Percentiles rank a stretch among this genome's conserved stretches.
Evolutionary conservation across 208 protist genomes (phyloP).

Genomic region (Wallacemonas rigidus): DNA sequence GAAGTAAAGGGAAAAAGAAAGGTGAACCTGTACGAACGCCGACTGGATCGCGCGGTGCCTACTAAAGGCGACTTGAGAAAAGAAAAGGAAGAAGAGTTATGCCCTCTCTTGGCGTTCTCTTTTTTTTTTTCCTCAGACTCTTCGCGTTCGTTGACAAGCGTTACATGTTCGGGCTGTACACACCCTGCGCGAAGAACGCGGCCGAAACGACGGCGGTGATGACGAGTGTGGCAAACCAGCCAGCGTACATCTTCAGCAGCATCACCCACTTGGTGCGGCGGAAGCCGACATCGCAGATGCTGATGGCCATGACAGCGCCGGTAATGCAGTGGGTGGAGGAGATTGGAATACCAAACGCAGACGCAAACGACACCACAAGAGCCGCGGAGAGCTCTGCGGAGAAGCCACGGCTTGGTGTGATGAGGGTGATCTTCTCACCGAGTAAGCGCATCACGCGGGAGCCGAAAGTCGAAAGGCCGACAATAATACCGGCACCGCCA

Average conservation of each 20-base stretch:
- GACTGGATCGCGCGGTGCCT: too few species aligned
- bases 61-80: background rate
- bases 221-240: slow-evolving; percentile 69
- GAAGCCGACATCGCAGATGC: slow-evolving; percentile 73
- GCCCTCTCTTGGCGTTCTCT: too few species aligned
- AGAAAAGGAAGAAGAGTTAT: background rate
- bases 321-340: slow-evolving; percentile 93
- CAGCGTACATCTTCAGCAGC: slow-evolving; percentile 76
- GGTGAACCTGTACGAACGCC: too few species aligned
- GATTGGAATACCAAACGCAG: slow-evolving; percentile 79
- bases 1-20: slow-evolving; percentile 20
- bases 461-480: slow-evolving; percentile 79
- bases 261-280: slow-evolving; percentile 66
- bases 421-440: slow-evolving; percentile 73
- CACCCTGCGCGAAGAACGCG: slow-evolving; percentile 74
- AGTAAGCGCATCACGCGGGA: slow-evolving; percentile 69
- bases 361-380: slow-evolving; percentile 78
- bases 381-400: slow-evolving; percentile 75
- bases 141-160: background rate
- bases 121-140: too few species aligned
- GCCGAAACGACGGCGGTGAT: slow-evolving; percentile 63
- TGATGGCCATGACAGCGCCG: slow-evolving; percentile 84
- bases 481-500: slow-evolving; percentile 61
- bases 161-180: slow-evolving; percentile 43
- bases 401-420: slow-evolving; percentile 77